Conservation (phyloP, 208 protist species). For the Trypanosoma vivax region DNA sequence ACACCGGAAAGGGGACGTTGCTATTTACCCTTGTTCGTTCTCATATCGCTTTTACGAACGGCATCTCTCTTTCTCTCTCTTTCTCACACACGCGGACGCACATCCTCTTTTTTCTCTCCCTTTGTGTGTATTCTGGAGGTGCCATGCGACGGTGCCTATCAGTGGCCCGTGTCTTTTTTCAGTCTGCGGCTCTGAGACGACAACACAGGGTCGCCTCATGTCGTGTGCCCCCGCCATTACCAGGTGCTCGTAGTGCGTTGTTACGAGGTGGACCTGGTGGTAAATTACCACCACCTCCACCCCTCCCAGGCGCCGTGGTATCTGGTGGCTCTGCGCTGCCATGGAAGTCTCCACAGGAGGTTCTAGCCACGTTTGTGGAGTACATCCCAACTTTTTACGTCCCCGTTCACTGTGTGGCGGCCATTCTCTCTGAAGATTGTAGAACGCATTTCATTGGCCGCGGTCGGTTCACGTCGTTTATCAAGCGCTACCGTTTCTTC, state of each 20-base stretch:
- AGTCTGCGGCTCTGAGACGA: not conserved
- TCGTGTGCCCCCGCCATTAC: slow-evolving; percentile 18
- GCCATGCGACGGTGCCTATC: slow-evolving; percentile 3
- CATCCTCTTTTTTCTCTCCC: too few species aligned
- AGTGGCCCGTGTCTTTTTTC: not conserved
- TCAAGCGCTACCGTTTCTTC: slow-evolving; percentile 65
- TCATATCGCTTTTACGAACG: too few species aligned
- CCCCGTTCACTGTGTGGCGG: slow-evolving; percentile 54
- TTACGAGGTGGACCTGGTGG: not conserved
- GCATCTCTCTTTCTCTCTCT: too few species aligned
- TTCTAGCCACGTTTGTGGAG: slow-evolving; percentile 55
- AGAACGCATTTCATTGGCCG: slow-evolving; percentile 48
- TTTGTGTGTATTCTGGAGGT: too few species aligned
- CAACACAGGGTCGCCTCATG: not conserved
- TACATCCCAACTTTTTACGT: slow-evolving; percentile 83
- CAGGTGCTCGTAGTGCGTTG: not conserved
- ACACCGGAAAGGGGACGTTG: too few species aligned
- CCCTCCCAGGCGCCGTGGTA: slow-evolving; percentile 14
- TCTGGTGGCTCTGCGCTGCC: slow-evolving; percentile 7
- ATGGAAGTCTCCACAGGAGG: slow-evolving; percentile 64
- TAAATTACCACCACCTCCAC: slow-evolving; percentile 24
- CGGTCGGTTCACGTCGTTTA: slow-evolving; percentile 41
- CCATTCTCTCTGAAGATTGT: slow-evolving; percentile 62
- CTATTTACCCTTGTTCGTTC: too few species aligned
- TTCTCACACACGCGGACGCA: too few species aligned